Conservation (phyloP, 2,329 filamentous ascomycete species). For the Neonectria sp. region DNA sequence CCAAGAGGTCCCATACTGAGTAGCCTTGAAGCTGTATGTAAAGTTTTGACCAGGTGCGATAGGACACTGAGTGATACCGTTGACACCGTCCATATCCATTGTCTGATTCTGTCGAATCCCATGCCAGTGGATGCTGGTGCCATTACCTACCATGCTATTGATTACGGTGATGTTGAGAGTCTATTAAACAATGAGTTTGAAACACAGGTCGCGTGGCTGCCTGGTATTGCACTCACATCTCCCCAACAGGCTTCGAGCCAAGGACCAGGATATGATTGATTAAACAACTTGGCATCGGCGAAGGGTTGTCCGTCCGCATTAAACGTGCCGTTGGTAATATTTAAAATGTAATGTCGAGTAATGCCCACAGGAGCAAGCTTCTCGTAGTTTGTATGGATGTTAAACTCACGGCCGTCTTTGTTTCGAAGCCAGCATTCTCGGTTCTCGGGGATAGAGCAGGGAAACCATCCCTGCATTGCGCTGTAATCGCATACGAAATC, state of each 20-base stretch:
- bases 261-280: conserved; percentile 46
- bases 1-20: conserved; percentile 44
- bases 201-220: accelerated
- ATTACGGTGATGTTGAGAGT: conserved; percentile 37
- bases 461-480: conserved; percentile 41
- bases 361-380: conserved; percentile 38
- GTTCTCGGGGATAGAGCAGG: conserved; percentile 44
- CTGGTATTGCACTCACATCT: conserved; percentile 32
- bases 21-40: conserved; percentile 37
- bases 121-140: conserved; percentile 45
- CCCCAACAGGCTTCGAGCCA: conserved; percentile 51
- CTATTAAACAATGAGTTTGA: conserved; percentile 5
- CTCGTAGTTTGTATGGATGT: conserved; percentile 49
- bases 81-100: conserved; percentile 43
- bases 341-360: conserved; percentile 39
- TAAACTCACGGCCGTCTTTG: conserved; percentile 38
- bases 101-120: conserved; percentile 40
- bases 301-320: conserved; percentile 45
- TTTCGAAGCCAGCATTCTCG: conserved; percentile 48
- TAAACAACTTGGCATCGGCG: conserved; percentile 44
- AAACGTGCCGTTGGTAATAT: conserved; percentile 32
- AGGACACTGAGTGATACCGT: conserved; percentile 41
- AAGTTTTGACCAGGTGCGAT: conserved; percentile 37
- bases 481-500: conserved; percentile 47
- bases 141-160: conserved; percentile 36